phyloP scores from a whole-genome alignment of 495 filamentous ascomycete genomes.

The Aspergillus hancockii region DNA sequence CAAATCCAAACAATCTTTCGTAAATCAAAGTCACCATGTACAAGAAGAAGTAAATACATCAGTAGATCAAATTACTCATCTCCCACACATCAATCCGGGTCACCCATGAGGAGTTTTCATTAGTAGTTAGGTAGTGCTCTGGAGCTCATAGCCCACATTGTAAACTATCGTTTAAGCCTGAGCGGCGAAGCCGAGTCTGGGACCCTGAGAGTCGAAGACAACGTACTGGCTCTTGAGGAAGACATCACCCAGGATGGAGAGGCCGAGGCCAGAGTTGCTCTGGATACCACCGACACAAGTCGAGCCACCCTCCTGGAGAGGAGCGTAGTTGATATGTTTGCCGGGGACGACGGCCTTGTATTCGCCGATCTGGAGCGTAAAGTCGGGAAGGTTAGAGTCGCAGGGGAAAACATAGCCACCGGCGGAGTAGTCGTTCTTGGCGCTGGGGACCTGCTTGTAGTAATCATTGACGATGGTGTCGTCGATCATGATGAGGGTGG shows the following conservation, averaged over 20 bases:
- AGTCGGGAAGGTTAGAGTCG: conserved; percentile 57
- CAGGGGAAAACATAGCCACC: conserved; percentile 75
- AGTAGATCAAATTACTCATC: neutral
- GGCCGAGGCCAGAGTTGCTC: conserved; percentile 58
- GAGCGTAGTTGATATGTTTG: conserved; percentile 44
- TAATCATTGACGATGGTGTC: conserved; percentile 58
- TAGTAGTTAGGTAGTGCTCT: neutral
- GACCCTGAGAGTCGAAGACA: conserved; percentile 64
- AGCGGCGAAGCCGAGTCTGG: conserved; percentile 62
- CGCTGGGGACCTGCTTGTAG: conserved; percentile 58
- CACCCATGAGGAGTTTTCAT: neutral
- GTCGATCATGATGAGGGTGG: conserved; percentile 68
- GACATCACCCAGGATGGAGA: conserved; percentile 75
- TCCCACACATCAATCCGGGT: neutral
- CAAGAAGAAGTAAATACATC: neutral
- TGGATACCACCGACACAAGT: conserved; percentile 69
- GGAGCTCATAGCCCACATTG: neutral
- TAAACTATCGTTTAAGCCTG: conserved; percentile 28
- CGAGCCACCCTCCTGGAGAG: conserved; percentile 41
- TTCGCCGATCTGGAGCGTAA: conserved; percentile 56
- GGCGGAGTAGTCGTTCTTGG: conserved; percentile 43
- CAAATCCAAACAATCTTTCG: neutral
- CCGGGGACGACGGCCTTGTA: conserved; percentile 49
- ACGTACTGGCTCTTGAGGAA: conserved; percentile 80
- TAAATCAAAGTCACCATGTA: neutral